Evolutionary conservation across 2,329 filamentous ascomycete species (phyloP).

Genomic region (Scytalidium lignicola): DNA sequence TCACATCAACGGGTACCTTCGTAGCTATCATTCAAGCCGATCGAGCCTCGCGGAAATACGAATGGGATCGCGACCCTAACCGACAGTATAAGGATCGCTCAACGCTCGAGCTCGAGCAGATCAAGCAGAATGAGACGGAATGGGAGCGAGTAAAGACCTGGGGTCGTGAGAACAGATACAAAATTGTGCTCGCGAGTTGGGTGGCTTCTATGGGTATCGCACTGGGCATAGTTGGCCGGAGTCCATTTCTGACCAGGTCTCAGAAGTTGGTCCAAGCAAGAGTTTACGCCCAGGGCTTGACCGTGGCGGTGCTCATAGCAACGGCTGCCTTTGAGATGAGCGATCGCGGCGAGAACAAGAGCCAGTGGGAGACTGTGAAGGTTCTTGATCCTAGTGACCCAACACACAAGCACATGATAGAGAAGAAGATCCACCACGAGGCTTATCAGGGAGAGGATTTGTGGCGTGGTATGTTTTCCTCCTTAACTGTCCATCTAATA

Average conservation of each 20-base stretch:
- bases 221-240: constrained; percentile 57
- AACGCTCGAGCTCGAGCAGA: constrained; percentile 10
- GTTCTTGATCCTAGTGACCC: constrained; percentile 77
- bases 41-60: constrained; percentile 63
- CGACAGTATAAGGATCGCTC: constrained; percentile 31
- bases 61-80: constrained; percentile 41
- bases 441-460: constrained; percentile 84
- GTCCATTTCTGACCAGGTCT: constrained; percentile 53
- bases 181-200: constrained; percentile 65
- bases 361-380: constrained; percentile 80
- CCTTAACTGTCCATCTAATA: neutral
- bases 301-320: constrained; percentile 61
- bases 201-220: constrained; percentile 59
- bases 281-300: constrained; percentile 71
- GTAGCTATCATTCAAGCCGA: constrained; percentile 86
- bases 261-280: constrained; percentile 73
- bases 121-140: constrained; percentile 37
- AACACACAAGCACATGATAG: constrained; percentile 74
- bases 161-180: constrained; percentile 64
- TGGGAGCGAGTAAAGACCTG: constrained; percentile 63
- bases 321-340: constrained; percentile 64
- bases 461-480: constrained; percentile 69
- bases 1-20: constrained; percentile 78
- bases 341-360: constrained; percentile 71
- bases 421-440: constrained; percentile 85